Evolutionary conservation across 495 filamentous ascomycete species (phyloP).

Genomic region (Neurospora terricola): DNA sequence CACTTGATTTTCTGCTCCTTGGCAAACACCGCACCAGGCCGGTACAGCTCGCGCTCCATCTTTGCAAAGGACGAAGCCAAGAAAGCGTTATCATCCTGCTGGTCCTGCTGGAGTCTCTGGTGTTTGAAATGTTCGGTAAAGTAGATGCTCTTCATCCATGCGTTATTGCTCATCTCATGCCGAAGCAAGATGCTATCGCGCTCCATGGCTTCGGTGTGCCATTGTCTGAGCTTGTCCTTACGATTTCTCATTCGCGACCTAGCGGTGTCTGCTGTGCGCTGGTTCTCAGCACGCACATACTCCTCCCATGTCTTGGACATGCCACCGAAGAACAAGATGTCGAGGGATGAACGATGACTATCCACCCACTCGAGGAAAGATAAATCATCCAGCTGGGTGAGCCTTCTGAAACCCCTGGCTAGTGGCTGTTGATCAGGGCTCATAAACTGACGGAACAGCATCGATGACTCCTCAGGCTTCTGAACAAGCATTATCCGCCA

Average conservation of each 20-base stretch:
- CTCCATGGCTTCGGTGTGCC: conserved; percentile 56
- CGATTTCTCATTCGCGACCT: conserved; percentile 58
- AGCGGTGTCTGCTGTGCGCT: conserved; percentile 60
- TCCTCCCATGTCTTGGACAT: conserved; percentile 75
- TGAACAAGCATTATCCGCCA: conserved; percentile 90
- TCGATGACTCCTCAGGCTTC: conserved; percentile 73
- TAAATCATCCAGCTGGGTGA: conserved; percentile 78
- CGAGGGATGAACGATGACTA: conserved; percentile 68
- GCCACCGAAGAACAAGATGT: conserved; percentile 66
- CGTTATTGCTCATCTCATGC: conserved; percentile 72
- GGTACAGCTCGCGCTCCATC: conserved; percentile 60
- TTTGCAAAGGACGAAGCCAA: conserved; percentile 61
- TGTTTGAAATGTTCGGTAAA: conserved; percentile 85
- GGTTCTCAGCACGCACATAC: conserved; percentile 73
- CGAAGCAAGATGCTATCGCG: conserved; percentile 61
- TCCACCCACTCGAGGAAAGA: conserved; percentile 84
- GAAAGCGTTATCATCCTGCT: conserved; percentile 76
- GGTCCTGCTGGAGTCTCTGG: conserved; percentile 77
- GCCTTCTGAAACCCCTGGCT: conserved; percentile 68
- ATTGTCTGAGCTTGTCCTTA: conserved; percentile 70
- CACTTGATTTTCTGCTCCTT: conserved; percentile 58
- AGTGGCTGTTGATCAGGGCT: conserved; percentile 58
- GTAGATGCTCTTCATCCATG: conserved; percentile 93
- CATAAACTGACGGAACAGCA: conserved; percentile 59
- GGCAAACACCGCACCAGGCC: conserved; percentile 71